Conservation (phyloP, 2,329 filamentous ascomycete species). For the Fusarium longipes region DNA sequence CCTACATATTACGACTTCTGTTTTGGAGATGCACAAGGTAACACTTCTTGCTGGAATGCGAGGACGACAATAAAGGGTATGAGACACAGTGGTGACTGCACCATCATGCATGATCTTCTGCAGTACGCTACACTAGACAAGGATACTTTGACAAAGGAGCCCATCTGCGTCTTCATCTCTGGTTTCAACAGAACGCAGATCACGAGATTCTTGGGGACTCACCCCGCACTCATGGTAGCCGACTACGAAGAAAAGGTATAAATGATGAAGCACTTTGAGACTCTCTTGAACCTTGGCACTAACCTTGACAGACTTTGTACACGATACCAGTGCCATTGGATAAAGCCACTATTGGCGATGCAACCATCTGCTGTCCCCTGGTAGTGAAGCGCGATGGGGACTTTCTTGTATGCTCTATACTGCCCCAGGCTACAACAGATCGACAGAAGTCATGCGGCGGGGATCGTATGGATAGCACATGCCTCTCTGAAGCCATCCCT, state of each 20-base stretch:
- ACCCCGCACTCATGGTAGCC: background rate
- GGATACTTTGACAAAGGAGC: background rate
- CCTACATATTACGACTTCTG: conserved; percentile 26
- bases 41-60: background rate
- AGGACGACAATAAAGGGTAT: background rate
- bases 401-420: conserved; percentile 8
- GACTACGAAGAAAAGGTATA: conserved; percentile 18
- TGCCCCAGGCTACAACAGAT: background rate
- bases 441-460: background rate
- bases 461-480: background rate
- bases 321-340: conserved; percentile 22
- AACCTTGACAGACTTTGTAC: background rate
- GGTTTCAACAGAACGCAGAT: background rate
- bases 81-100: conserved; percentile 8
- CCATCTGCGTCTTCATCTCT: conserved; percentile 15
- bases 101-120: background rate
- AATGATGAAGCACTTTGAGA: fast-evolving
- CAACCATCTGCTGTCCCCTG: conserved; percentile 10
- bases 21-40: background rate
- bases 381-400: conserved; percentile 1
- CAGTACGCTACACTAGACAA: conserved; percentile 7
- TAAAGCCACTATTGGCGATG: conserved; percentile 13
- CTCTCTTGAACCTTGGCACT: background rate
- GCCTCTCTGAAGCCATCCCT: conserved; percentile 13
- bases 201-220: background rate